Conservation (phyloP, 345 rosid genomes). For the Populus alba region DNA sequence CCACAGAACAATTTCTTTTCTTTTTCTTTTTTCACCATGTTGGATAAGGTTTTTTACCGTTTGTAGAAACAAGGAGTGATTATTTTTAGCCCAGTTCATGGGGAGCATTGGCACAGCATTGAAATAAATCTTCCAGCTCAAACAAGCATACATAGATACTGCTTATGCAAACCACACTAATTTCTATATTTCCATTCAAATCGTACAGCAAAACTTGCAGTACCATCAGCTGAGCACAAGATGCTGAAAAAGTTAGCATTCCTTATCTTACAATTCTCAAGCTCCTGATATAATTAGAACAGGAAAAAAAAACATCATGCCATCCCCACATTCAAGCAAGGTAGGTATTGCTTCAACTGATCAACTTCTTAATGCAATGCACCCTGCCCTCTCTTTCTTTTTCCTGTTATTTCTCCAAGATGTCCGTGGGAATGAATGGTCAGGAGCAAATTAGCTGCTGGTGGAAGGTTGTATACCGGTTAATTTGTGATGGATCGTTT, state of each 20-base stretch:
- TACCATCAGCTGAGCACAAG: constrained; percentile 2
- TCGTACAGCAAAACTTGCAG: constrained; percentile 14
- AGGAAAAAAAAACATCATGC: neutral
- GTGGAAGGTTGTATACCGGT: constrained; percentile 7
- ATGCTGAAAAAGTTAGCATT: constrained; percentile 9
- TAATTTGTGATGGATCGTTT: constrained; percentile 5
- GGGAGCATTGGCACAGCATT: neutral
- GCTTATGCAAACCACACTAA: neutral
- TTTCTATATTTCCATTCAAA: constrained; percentile 20
- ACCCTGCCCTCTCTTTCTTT: neutral
- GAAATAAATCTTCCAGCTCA: neutral
- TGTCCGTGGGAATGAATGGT: constrained; percentile 18
- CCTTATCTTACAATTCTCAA: constrained; percentile 10
- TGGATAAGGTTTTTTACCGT: too few species aligned
- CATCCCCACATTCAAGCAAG: constrained; percentile 8
- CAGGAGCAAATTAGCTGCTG: constrained; percentile 18
- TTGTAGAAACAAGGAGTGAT: too few species aligned
- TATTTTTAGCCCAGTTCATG: neutral
- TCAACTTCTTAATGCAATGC: neutral
- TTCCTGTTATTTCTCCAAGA: constrained; percentile 15
- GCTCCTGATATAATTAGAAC: constrained; percentile 11
- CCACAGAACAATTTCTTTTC: too few species aligned
- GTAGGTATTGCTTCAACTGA: neutral
- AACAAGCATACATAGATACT: neutral
- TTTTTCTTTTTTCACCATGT: neutral